Evolutionary conservation across 306 rosid species (phyloP).

Genomic region (Ormosia emarginata): DNA sequence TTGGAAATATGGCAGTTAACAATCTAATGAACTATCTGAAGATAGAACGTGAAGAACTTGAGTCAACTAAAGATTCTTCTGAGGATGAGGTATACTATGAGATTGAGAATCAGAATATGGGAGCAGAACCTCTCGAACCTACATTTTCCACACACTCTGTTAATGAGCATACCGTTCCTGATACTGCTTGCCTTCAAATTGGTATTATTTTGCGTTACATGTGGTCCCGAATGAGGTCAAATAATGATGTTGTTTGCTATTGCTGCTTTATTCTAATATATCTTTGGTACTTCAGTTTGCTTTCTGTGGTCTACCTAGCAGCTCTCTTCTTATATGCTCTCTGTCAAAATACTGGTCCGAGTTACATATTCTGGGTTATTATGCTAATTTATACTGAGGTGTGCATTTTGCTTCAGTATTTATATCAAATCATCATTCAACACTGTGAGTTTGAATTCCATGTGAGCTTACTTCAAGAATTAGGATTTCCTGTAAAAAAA

Average conservation of each 20-base stretch:
- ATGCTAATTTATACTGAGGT: conserved; percentile 81
- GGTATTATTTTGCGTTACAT: conserved; percentile 70
- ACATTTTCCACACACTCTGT: conserved; percentile 62
- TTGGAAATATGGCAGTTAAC: conserved; percentile 81
- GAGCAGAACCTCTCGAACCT: conserved; percentile 52
- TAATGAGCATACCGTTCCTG: conserved; percentile 33
- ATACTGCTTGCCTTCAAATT: conserved; percentile 59
- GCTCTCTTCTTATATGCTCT: conserved; percentile 87
- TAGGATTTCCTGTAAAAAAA: conserved; percentile 75
- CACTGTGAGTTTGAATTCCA: conserved; percentile 60
- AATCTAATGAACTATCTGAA: conserved; percentile 67
- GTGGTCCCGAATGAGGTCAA: conserved; percentile 87
- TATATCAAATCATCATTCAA: conserved; percentile 80
- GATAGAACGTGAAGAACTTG: conserved; percentile 51
- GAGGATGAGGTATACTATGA: conserved; percentile 65
- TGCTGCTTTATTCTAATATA: conserved; percentile 82
- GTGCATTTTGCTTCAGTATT: conserved; percentile 77
- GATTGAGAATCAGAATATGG: conserved; percentile 68
- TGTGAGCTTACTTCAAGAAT: conserved; percentile 55
- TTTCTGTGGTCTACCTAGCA: conserved; percentile 75
- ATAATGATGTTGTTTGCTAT: conserved; percentile 85
- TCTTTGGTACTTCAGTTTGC: conserved; percentile 84
- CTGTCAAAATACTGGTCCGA: conserved; percentile 81
- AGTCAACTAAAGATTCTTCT: conserved; percentile 47
- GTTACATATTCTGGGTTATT: conserved; percentile 76